phyloP scores from a whole-genome alignment of 371 early-diverging fungal genomes.

The Mortierella sp. region DNA sequence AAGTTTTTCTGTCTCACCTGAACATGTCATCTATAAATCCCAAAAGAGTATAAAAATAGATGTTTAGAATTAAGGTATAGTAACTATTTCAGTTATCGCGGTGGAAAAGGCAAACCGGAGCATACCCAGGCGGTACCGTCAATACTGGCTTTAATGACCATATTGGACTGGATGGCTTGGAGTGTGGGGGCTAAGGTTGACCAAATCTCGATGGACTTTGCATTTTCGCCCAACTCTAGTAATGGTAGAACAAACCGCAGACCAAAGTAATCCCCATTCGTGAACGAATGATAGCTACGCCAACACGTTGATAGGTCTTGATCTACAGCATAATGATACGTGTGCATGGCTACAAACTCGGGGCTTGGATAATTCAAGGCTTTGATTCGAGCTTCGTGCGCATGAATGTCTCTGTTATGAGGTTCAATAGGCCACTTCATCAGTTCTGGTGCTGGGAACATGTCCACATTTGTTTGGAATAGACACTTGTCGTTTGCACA shows the following conservation, averaged over 20 bases:
- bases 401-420: constrained; percentile 46
- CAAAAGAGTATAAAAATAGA: background rate
- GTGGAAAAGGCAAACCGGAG: background rate
- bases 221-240: constrained; percentile 32
- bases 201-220: constrained; percentile 38
- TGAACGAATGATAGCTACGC: constrained; percentile 63
- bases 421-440: constrained; percentile 49
- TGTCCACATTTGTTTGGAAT: constrained; percentile 67
- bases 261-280: constrained; percentile 62
- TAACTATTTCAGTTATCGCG: no score
- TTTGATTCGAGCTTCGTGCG: constrained; percentile 52
- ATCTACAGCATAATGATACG: constrained; percentile 70
- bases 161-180: constrained; percentile 17
- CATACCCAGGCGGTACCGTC: constrained; percentile 34
- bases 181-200: constrained; percentile 31
- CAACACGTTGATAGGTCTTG: constrained; percentile 69
- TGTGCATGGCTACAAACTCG: constrained; percentile 62
- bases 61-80: background rate
- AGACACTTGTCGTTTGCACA: constrained; percentile 71
- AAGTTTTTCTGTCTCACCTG: constrained; percentile 20
- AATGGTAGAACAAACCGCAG: constrained; percentile 62
- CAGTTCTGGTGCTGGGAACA: constrained; percentile 61
- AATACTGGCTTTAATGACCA: constrained; percentile 46
- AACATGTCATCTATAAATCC: constrained; percentile 36
- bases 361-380: constrained; percentile 53